Percentiles rank a stretch among this genome's conserved stretches.
Evolutionary conservation across 169 alveolate species (phyloP).

Genomic region (Blepharisma undulans): DNA sequence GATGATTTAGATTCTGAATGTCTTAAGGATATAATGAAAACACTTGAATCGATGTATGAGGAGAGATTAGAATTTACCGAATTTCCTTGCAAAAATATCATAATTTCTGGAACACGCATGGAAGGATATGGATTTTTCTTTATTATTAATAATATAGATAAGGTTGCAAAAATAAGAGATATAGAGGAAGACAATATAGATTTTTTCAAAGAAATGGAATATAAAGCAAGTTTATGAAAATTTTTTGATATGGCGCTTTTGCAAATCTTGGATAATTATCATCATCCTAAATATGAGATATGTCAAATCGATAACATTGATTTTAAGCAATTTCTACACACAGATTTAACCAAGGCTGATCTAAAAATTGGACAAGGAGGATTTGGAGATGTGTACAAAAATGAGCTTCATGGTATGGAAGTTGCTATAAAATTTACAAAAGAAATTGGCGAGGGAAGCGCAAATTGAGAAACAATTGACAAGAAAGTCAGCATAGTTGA

Average conservation of each 20-base stretch:
- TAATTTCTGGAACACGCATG: not conserved
- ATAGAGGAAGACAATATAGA: not conserved
- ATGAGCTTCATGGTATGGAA: not conserved
- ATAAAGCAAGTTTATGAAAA: too few species aligned
- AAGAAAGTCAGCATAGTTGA: too few species aligned
- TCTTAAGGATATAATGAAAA: not conserved
- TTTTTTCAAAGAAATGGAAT: too few species aligned
- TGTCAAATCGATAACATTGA: too few species aligned
- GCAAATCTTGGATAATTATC: too few species aligned
- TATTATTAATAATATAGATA: not conserved
- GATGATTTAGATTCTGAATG: not conserved
- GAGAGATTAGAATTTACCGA: not conserved
- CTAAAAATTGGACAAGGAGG: constrained; percentile 37
- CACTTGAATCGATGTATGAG: not conserved
- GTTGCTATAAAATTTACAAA: constrained; percentile 35
- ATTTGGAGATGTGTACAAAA: constrained; percentile 20
- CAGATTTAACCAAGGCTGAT: too few species aligned
- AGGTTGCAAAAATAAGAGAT: not conserved
- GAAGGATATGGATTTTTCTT: not conserved
- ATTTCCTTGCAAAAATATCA: not conserved
- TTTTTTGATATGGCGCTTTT: too few species aligned
- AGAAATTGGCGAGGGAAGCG: not conserved
- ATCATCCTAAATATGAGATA: too few species aligned
- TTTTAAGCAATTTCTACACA: too few species aligned
- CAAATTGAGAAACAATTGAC: too few species aligned